Base-by-base conservation (phyloP, 148 eudicot species). In the Rhododendron ferrugineum region DNA sequence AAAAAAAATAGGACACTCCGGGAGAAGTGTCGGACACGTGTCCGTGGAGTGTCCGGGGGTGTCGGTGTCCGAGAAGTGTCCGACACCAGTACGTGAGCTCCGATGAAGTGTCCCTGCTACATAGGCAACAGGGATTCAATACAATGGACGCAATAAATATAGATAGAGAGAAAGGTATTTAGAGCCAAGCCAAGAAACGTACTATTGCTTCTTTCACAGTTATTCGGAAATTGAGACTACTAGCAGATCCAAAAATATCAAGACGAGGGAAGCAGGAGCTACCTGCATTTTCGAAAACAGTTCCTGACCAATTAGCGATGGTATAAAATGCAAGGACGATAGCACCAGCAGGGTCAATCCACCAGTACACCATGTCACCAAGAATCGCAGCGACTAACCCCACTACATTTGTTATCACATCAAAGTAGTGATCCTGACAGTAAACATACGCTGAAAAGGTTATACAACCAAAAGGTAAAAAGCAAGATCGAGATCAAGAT, bases 251-350 rank as follows among this genome's bases (percentile, higher is more conserved):
- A 82, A 37, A 34, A 64, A 28, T 32, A 5, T 6, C 54, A 16
- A 70, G 64, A 76, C 32, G 47, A 82, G 62, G 54, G 49, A 30
- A 80, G 82, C 32, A 86, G 83, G 66, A 79, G 82, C 28, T 83
- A 94, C 99, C 98, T 88, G 99, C 99, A 93, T 96, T 96, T 88
- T 96, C 98, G 54, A 94, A 36, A 49, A 96, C 99, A 87, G 99
- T 94, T 68, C 93, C 91, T 5, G 99, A 96, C 98, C 99, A 96
- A 74, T 95, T 95, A 52, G 81, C 23, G 62, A 96, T 96, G 5
- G 99, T 96, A 87, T 96, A 96, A 70, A 95, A 28, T 0, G 99
- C 99, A 66, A 96, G 97, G 78, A 90, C 36, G 68, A 96, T 88
- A 56, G 99, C 99, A n/a, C 99, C 99, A 62, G 80, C 84, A 73